Evolutionary conservation across 1,139 yeast genomes (phyloP), one percentile per base, ranked within the genome.

Genomic region (Scheffersomyces insectosa): DNA sequence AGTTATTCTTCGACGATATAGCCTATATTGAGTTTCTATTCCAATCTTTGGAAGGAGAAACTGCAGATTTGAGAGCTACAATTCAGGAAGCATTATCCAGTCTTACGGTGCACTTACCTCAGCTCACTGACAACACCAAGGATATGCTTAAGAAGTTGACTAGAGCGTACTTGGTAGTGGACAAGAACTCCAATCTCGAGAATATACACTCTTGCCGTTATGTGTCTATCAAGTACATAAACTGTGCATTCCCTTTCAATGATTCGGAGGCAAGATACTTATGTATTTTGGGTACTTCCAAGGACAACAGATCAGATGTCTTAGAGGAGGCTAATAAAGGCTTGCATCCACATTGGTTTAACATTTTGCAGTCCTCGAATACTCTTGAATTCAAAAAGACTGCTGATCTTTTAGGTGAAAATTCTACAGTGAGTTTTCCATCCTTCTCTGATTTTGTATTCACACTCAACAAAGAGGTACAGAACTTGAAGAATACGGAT

Each of bases 311-410:
- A 41, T 74, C 88, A 1, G 96, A 89, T 51, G 80, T 85, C 0
- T 69, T 83, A 11, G 96, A 90, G 55, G 97, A 90, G 60, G 85
- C 97, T 0, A 63, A 64, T n/a, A 80, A 80, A 47, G 98, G 98
- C 0, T 69, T 93, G 27, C 83, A 88, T 57, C 97, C 97, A 0
- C 80, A 87, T 56, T 79, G 85, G 81, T 83, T 79, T 56, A 70
- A 67, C 40, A 62, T 72, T 7, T 57, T 72, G 37, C 78, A 72
- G 51, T 69, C 81, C 0, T 49, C 60, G 1, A 54, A 55, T 12
- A 65, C 70, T 0, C 46, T 48, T 0, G 77, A 70, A n/a, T 68
- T 68, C 49, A 71, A 68, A 36, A 55, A 81, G 0, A 75, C 80
- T 0, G 42, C 63, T 7, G 80, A 78, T 35, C 56, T 77, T 12